phyloP scores from a whole-genome alignment of 345 rosid species.

The Erysimum cheiranthoides region DNA sequence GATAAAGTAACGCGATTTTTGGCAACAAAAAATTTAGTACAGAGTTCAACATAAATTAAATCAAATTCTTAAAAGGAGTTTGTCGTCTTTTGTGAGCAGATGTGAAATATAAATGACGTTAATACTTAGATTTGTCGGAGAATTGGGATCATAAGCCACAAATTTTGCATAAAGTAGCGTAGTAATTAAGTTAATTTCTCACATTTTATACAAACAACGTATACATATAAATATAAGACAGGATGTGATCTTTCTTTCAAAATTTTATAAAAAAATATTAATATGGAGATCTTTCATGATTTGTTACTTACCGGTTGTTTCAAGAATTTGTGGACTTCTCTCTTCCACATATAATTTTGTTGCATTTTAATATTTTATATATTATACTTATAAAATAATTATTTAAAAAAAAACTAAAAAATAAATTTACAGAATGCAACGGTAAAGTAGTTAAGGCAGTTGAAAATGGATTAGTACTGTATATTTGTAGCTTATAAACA shows the following conservation, averaged over 20 bases:
- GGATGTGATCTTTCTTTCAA: background rate
- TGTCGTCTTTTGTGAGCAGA: slow-evolving; percentile 40
- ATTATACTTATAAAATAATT: background rate
- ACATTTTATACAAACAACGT: background rate
- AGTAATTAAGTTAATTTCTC: slow-evolving; percentile 19
- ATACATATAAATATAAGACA: slow-evolving; percentile 7
- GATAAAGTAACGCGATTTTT: slow-evolving; percentile 9
- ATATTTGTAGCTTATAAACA: slow-evolving; percentile 20
- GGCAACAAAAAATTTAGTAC: slow-evolving; percentile 3
- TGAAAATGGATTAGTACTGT: slow-evolving; percentile 12
- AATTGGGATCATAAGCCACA: slow-evolving; percentile 47
- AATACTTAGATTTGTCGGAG: slow-evolving; percentile 43
- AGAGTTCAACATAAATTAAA: background rate
- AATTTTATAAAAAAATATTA: too few relatives aligned
- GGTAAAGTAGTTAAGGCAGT: slow-evolving; percentile 34
- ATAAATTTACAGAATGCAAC: slow-evolving; percentile 21
- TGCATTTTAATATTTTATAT: background rate
- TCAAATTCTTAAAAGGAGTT: slow-evolving; percentile 23
- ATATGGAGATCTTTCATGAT: slow-evolving; percentile 7
- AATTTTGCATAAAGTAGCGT: slow-evolving; percentile 47
- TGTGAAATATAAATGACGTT: slow-evolving; percentile 39
- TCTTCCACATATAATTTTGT: background rate
- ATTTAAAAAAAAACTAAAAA: background rate
- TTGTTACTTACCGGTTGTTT: slow-evolving; percentile 21
- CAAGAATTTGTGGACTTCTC: slow-evolving; percentile 11